Evolutionary conservation across 208 protist genomes (phyloP).

Genomic region (Strigomonas culicis): DNA sequence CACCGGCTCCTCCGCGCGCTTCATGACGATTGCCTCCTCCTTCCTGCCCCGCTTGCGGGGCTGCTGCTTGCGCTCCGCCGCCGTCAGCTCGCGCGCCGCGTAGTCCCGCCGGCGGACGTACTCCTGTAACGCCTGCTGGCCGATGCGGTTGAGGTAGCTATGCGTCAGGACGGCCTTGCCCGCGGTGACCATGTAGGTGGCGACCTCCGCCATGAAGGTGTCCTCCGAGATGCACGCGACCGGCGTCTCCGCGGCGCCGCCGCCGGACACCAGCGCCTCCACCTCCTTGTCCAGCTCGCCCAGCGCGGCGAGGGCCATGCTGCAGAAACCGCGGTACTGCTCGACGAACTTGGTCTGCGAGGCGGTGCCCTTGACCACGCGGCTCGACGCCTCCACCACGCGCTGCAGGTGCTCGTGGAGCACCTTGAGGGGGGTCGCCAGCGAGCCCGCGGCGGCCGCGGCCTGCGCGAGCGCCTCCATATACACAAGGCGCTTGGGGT

Average conservation of each 20-base stretch:
- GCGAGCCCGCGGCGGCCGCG: no score
- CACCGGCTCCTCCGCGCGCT: neutral
- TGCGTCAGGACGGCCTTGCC: neutral
- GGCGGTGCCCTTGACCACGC: neutral
- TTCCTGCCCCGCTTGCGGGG: no score
- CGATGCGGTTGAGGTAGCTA: neutral
- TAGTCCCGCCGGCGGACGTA: neutral
- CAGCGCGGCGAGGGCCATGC: neutral
- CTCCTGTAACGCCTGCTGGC: neutral
- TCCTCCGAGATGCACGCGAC: neutral
- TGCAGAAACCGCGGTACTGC: neutral
- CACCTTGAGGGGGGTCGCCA: no score
- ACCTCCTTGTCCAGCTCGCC: constrained; percentile 3
- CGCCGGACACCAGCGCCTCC: neutral
- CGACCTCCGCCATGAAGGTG: neutral
- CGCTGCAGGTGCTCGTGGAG: no score
- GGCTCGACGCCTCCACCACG: neutral
- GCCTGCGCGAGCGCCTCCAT: no score
- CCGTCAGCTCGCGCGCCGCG: neutral
- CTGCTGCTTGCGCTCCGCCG: neutral
- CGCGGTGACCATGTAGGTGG: neutral
- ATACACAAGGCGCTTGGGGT: no score
- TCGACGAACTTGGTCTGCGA: constrained; percentile 1
- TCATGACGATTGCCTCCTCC: neutral
- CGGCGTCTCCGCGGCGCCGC: neutral